Evolutionary conservation across 352 stramenopile species (phyloP).

Genomic region (Globisporangium polare): DNA sequence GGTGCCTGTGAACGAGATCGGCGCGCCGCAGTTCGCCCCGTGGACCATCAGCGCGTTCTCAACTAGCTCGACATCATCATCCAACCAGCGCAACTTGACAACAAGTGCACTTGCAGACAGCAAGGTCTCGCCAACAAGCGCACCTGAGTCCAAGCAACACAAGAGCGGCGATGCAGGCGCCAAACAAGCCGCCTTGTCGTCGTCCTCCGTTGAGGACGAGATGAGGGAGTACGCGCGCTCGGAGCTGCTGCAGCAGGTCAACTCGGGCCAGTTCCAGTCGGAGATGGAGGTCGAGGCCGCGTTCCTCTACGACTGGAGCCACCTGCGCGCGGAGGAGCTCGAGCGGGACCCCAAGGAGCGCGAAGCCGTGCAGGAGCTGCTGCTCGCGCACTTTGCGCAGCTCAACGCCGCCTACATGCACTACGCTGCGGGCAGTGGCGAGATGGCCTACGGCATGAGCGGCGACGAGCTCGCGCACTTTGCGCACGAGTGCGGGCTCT

Average conservation of each 20-base stretch:
- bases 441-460: conserved; percentile 64
- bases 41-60: conserved; percentile 69
- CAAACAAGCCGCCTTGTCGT: conserved; percentile 14
- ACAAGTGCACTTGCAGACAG: background rate
- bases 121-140: background rate
- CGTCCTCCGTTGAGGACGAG: conserved; percentile 29
- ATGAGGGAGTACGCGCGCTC: conserved; percentile 59
- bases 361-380: conserved; percentile 47
- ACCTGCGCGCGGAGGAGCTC: conserved; percentile 51
- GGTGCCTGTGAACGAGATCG: conserved; percentile 81
- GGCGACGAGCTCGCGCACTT: conserved; percentile 67
- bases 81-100: background rate
- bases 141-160: conserved; percentile 1
- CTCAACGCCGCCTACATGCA: conserved; percentile 73
- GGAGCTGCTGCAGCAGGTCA: conserved; percentile 72
- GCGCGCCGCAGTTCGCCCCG: conserved; percentile 51
- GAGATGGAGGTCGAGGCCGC: conserved; percentile 77
- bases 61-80: conserved; percentile 1
- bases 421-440: conserved; percentile 64
- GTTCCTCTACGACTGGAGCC: conserved; percentile 77
- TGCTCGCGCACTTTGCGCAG: conserved; percentile 45
- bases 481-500: conserved; percentile 63
- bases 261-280: conserved; percentile 73
- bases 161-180: background rate
- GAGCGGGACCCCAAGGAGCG: conserved; percentile 40